Conservation (phyloP, 75 land plant genomes). For the Selaginella tamariscina region DNA sequence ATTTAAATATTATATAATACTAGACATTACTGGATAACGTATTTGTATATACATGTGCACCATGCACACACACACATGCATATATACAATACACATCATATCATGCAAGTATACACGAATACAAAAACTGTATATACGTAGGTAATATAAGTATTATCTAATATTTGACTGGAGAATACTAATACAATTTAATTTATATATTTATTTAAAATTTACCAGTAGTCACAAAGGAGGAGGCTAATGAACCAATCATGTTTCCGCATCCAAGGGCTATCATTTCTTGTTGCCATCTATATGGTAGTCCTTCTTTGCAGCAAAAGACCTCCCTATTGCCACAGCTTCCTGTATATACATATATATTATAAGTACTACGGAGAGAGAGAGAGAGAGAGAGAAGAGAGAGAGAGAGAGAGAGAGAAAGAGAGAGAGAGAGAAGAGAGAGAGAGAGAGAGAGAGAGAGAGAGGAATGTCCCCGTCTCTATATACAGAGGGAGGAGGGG, state of each 20-base stretch:
- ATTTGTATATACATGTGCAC: too few species aligned
- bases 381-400: not conserved
- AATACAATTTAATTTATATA: too few species aligned
- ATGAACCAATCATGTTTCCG: constrained; percentile 76
- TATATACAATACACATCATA: too few species aligned
- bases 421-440: not conserved
- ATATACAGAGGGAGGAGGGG: too few species aligned
- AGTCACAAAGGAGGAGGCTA: constrained; percentile 73
- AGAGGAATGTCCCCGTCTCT: too few species aligned
- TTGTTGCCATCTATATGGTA: constrained; percentile 94
- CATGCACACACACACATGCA: too few species aligned
- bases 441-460: too few species aligned
- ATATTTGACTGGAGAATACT: not conserved
- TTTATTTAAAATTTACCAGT: constrained; percentile 60
- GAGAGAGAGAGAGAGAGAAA: not conserved
- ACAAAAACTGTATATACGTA: not conserved
- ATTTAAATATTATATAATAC: not conserved
- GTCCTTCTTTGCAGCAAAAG: constrained; percentile 68
- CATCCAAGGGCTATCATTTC: constrained; percentile 78
- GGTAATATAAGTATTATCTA: not conserved
- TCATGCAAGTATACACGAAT: too few species aligned
- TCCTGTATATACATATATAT: too few species aligned
- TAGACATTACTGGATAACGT: too few species aligned
- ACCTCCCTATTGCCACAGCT: constrained; percentile 75
- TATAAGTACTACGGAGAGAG: not conserved